Evolutionary conservation across 768 basidiomycete genomes (phyloP).

Genomic region (Steccherinum ochraceum): DNA sequence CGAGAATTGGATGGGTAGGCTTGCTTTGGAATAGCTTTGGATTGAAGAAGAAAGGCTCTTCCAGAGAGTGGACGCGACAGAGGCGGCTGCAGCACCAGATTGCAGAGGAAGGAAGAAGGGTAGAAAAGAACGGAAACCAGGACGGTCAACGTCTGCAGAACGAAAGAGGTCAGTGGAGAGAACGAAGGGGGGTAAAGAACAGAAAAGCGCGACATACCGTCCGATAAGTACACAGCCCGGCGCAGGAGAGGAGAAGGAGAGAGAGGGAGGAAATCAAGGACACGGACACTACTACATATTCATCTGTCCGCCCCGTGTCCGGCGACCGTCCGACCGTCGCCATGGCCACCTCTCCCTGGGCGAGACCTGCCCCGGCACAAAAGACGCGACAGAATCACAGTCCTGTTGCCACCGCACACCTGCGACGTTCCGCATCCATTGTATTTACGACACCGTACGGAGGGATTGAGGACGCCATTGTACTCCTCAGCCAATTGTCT

Average conservation of each 20-base stretch:
- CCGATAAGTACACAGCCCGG: constrained; percentile 1
- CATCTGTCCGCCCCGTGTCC: neutral
- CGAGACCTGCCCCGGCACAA: constrained; percentile 7
- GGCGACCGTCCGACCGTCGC: neutral
- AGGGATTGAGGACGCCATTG: too few species aligned
- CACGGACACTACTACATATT: neutral
- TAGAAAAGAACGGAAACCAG: constrained; percentile 18
- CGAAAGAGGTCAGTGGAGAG: constrained; percentile 24
- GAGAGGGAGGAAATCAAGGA: neutral
- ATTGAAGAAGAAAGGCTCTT: constrained; percentile 33
- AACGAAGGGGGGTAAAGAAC: constrained; percentile 10
- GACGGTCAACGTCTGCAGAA: constrained; percentile 66
- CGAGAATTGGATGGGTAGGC: too few species aligned
- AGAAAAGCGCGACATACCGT: constrained; percentile 7
- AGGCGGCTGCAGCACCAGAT: constrained; percentile 37
- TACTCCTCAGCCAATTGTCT: too few species aligned
- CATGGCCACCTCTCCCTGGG: constrained; percentile 21
- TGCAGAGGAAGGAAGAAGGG: constrained; percentile 31
- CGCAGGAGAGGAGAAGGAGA: constrained; percentile 1
- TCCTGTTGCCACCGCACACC: too few species aligned
- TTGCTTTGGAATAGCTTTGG: too few species aligned
- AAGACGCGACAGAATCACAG: constrained; percentile 6
- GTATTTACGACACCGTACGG: too few species aligned
- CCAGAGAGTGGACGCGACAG: constrained; percentile 44
- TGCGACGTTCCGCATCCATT: too few species aligned